phyloP scores from a whole-genome alignment of 371 early-diverging fungal species.

The Saksenaea oblongispora region DNA sequence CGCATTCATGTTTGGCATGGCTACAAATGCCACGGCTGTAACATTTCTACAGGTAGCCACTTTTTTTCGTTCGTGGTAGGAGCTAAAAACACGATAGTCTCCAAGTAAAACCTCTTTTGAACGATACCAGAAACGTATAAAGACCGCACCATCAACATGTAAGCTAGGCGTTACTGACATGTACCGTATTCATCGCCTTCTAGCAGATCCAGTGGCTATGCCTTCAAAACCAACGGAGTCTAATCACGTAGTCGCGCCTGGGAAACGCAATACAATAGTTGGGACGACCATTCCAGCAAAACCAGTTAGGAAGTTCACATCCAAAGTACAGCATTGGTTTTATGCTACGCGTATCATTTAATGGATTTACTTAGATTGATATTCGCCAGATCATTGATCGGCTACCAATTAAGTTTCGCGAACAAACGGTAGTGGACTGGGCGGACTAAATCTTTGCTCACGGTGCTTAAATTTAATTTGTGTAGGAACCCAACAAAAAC shows the following conservation, averaged over 20 bases:
- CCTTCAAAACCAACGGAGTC: not conserved
- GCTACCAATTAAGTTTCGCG: constrained; percentile 34
- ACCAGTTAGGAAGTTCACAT: constrained; percentile 6
- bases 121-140: not conserved
- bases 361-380: constrained; percentile 20
- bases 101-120: constrained; percentile 16
- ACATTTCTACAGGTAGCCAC: constrained; percentile 24
- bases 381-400: constrained; percentile 27
- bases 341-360: not conserved
- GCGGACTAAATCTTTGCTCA: not conserved
- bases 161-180: not conserved
- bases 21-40: constrained; percentile 25
- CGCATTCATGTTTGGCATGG: constrained; percentile 38
- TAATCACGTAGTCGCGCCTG: not conserved
- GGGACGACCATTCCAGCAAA: not conserved
- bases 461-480: not conserved
- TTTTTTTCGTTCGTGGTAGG: too few species aligned
- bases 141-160: not conserved
- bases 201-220: not conserved
- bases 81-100: not conserved
- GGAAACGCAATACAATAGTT: not conserved
- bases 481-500: constrained; percentile 27
- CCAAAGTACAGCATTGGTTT: not conserved
- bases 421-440: constrained; percentile 25
- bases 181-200: not conserved